phyloP scores from a whole-genome alignment of 495 filamentous ascomycete species.

The Barbatosphaeria neglecta region DNA sequence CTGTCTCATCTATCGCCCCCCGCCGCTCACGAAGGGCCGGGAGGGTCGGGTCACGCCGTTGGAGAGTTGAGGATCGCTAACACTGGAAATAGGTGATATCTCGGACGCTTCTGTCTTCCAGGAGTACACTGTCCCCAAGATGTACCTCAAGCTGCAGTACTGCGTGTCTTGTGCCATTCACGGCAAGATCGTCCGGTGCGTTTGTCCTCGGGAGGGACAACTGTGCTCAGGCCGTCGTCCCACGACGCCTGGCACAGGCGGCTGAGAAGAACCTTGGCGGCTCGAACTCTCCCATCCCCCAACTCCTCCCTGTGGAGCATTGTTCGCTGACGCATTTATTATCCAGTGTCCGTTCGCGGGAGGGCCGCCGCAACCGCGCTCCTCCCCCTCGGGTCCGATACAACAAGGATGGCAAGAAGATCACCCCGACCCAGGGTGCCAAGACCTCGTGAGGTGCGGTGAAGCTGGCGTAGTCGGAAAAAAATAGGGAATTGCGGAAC shows the following conservation, averaged over 20 bases:
- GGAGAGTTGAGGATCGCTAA: background rate
- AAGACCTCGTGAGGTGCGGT: slow-evolving; percentile 21
- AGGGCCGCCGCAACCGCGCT: slow-evolving; percentile 96
- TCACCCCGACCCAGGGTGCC: slow-evolving; percentile 69
- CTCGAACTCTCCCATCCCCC: slow-evolving; percentile 18
- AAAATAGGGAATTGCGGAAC: background rate
- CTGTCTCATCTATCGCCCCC: too few relatives aligned
- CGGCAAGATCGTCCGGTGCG: slow-evolving; percentile 99
- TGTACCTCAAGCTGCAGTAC: slow-evolving; percentile 99
- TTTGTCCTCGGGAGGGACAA: slow-evolving; percentile 31
- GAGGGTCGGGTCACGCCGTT: too few relatives aligned
- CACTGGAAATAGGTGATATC: slow-evolving; percentile 75
- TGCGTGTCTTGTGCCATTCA: slow-evolving; percentile 99
- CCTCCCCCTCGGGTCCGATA: slow-evolving; percentile 93
- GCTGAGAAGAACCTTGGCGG: slow-evolving; percentile 50
- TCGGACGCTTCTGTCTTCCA: slow-evolving; percentile 97
- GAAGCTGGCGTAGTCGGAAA: background rate
- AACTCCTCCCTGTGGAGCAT: slow-evolving; percentile 6
- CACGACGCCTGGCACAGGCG: slow-evolving; percentile 28
- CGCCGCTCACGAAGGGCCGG: too few relatives aligned
- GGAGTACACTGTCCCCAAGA: slow-evolving; percentile 99
- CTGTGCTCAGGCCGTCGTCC: slow-evolving; percentile 8
- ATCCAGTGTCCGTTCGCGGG: slow-evolving; percentile 86
- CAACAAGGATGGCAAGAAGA: slow-evolving; percentile 99
- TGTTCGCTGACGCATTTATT: slow-evolving; percentile 22